Evolutionary conservation across 176 grass and related monocot species (phyloP).

Genomic region (Oryza officinalis): DNA sequence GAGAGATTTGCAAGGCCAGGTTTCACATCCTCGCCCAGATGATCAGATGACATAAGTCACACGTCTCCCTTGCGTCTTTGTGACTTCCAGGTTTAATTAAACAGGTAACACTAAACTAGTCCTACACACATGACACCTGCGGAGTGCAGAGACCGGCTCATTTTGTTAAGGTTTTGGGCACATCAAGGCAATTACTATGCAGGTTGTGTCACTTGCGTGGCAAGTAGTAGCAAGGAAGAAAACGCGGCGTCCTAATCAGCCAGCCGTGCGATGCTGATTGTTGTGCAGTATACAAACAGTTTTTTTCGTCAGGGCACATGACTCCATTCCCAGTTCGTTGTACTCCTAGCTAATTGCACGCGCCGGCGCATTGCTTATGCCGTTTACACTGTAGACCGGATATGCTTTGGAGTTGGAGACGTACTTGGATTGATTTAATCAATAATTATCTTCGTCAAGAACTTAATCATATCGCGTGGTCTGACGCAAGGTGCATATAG

Average conservation of each 20-base stretch:
- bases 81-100: neutral
- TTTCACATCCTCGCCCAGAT: neutral
- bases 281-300: neutral
- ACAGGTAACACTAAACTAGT: neutral
- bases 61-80: neutral
- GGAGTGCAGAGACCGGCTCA: neutral
- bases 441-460: neutral
- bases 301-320: neutral
- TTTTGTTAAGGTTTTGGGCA: slow-evolving; percentile 28
- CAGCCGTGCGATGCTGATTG: neutral
- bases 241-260: neutral
- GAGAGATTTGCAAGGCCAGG: neutral
- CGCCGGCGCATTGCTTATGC: neutral
- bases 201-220: neutral
- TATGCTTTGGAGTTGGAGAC: neutral
- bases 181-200: neutral
- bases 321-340: neutral
- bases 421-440: neutral
- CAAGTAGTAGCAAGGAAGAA: neutral
- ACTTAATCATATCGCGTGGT: neutral
- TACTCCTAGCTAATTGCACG: neutral
- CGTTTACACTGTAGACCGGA: slow-evolving; percentile 35
- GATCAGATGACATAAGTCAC: slow-evolving; percentile 8
- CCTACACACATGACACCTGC: neutral
- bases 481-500: neutral